These are phyloP conservation scores for Tolypocladium cylindrosporum DNA, from an alignment of 2,329 filamentous ascomycete genomes.

Conservation along the genomic window DNA sequence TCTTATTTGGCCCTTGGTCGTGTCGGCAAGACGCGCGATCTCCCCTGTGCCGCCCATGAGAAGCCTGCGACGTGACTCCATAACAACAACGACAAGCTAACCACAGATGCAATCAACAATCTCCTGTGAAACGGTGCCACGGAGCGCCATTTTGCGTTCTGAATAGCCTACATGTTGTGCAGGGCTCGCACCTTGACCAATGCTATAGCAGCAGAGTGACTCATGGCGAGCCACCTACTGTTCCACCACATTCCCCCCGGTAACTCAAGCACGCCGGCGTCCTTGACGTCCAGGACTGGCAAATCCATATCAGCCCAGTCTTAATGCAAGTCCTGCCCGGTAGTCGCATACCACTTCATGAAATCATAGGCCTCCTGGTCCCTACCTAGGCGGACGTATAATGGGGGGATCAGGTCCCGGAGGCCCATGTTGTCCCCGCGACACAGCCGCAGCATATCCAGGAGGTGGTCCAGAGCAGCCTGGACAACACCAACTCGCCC, in stretches of 20 bases:
- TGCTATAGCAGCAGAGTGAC: constrained; percentile 4
- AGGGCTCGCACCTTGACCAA: constrained; percentile 15
- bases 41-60: too few relatives aligned
- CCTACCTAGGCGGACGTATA: constrained; percentile 33
- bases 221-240: constrained; percentile 3
- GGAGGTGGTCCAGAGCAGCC: constrained; percentile 28
- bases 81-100: constrained; percentile 6
- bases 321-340: constrained; percentile 4
- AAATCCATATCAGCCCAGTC: constrained; percentile 9
- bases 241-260: not conserved
- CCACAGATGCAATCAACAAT: constrained; percentile 10
- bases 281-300: constrained; percentile 21
- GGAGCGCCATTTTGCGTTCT: constrained; percentile 5
- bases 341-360: constrained; percentile 21
- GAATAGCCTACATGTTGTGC: constrained; percentile 10
- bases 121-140: constrained; percentile 7
- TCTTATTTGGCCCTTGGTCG: too few relatives aligned
- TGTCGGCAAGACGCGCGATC: too few relatives aligned
- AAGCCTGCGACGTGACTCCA: not conserved
- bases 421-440: constrained; percentile 34
- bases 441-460: constrained; percentile 33
- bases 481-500: constrained; percentile 17
- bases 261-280: constrained; percentile 30
- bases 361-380: constrained; percentile 43
- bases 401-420: constrained; percentile 26